Conservation (phyloP, 306 rosid species). For the Betula pendula region DNA sequence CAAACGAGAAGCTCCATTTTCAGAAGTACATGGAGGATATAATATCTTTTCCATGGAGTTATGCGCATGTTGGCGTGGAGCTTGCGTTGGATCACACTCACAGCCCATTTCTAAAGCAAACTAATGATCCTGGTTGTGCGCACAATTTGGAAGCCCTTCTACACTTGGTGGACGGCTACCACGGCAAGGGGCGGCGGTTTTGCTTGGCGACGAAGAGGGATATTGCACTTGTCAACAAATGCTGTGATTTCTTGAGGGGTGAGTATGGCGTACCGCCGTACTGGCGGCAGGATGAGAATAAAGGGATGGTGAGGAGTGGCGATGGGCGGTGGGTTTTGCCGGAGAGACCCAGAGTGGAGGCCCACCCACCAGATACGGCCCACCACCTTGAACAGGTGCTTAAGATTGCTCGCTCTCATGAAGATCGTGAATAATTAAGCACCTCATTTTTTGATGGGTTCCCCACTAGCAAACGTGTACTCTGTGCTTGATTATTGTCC, state of each 20-base stretch:
- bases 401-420: slow-evolving; percentile 5
- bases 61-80: slow-evolving; percentile 68
- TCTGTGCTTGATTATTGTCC: too few relatives aligned
- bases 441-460: neutral
- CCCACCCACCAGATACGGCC: slow-evolving; percentile 56
- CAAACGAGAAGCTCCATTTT: slow-evolving; percentile 59
- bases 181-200: slow-evolving; percentile 44
- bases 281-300: slow-evolving; percentile 79
- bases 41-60: slow-evolving; percentile 68
- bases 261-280: slow-evolving; percentile 52
- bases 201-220: slow-evolving; percentile 44
- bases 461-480: too few relatives aligned
- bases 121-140: slow-evolving; percentile 45
- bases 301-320: slow-evolving; percentile 55
- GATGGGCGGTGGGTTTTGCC: slow-evolving; percentile 74
- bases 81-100: slow-evolving; percentile 47
- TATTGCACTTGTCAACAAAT: slow-evolving; percentile 63
- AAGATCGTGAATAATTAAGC: too few relatives aligned
- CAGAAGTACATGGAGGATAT: slow-evolving; percentile 61
- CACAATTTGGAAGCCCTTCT: slow-evolving; percentile 66
- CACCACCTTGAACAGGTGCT: slow-evolving; percentile 50
- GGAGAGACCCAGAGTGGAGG: slow-evolving; percentile 48
- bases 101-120: slow-evolving; percentile 54
- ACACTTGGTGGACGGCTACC: slow-evolving; percentile 63
- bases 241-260: slow-evolving; percentile 39